Percentiles rank a stretch among this genome's conserved stretches.
These are phyloP conservation scores for Hymenoscyphus infarciens DNA, from an alignment of 2,329 filamentous ascomycete genomes.

Conservation along the genomic window DNA sequence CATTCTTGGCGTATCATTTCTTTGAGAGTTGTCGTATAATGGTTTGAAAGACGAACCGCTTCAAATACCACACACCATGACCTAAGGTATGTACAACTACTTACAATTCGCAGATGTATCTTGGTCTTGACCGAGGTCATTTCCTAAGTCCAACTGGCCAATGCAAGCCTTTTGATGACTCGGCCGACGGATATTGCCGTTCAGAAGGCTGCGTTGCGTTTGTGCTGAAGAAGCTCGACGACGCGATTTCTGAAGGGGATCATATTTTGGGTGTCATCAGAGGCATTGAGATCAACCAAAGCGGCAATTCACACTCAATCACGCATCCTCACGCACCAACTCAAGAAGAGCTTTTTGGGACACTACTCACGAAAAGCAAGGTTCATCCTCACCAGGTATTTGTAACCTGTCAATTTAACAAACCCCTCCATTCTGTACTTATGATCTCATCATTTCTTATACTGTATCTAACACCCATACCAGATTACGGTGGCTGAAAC, in stretches of 20 bases:
- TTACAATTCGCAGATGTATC: no score
- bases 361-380: not conserved
- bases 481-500: conserved; percentile 30
- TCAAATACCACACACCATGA: no score
- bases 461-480: no score
- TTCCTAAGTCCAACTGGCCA: conserved; percentile 35
- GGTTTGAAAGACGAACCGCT: no score
- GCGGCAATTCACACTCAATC: conserved; percentile 54
- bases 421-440: no score
- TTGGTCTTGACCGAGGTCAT: conserved; percentile 2
- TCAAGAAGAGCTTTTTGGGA: conserved; percentile 32
- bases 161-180: conserved; percentile 37
- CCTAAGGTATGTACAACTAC: no score
- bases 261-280: conserved; percentile 53
- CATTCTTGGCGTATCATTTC: no score
- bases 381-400: no score
- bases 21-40: no score
- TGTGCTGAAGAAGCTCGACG: conserved; percentile 53
- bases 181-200: conserved; percentile 18
- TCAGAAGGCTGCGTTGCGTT: conserved; percentile 54
- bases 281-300: conserved; percentile 50
- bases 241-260: conserved; percentile 56
- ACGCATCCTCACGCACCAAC: conserved; percentile 48
- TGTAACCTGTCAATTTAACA: no score
- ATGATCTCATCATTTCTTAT: no score